A percentile compares a stretch with the other conserved stretches of the same genome.
These are phyloP conservation scores for Magnusiomyces paraingens DNA, from an alignment of 1,139 yeast species.

Conservation along the genomic window DNA sequence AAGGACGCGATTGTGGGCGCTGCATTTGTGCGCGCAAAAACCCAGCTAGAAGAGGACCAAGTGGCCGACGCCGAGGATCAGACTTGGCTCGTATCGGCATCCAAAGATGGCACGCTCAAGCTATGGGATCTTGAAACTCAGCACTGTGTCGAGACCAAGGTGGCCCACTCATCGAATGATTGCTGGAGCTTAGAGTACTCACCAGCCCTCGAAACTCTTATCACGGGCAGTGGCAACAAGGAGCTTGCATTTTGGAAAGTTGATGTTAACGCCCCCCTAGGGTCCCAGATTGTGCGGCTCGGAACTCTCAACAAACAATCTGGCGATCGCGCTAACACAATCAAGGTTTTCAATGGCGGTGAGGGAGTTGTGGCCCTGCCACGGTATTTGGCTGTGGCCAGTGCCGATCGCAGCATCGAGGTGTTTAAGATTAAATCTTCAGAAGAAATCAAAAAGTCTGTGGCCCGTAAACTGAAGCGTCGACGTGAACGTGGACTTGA, in stretches of 20 bases:
- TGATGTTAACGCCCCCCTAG: slow-evolving; percentile 28
- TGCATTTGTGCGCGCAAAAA: slow-evolving; percentile 36
- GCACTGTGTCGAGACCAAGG: slow-evolving; percentile 90
- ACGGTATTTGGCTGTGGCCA: slow-evolving; percentile 61
- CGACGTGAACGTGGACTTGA: slow-evolving; percentile 68
- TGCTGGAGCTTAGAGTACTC: slow-evolving; percentile 70
- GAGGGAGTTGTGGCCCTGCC: slow-evolving; percentile 1
- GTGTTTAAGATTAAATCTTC: slow-evolving; percentile 67
- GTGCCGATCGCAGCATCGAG: slow-evolving; percentile 77
- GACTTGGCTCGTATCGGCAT: slow-evolving; percentile 65
- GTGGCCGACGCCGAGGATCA: slow-evolving; percentile 26
- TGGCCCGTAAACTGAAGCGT: slow-evolving; percentile 73
- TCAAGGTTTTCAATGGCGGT: slow-evolving; percentile 44
- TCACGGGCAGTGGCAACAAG: slow-evolving; percentile 75
- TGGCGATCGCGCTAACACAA: slow-evolving; percentile 61
- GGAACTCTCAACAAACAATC: slow-evolving; percentile 76
- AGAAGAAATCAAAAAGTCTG: slow-evolving; percentile 77
- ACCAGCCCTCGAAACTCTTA: slow-evolving; percentile 26
- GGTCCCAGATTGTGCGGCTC: slow-evolving; percentile 35
- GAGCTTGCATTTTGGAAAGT: slow-evolving; percentile 80
- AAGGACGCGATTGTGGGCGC: slow-evolving; percentile 82
- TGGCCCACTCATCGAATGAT: slow-evolving; percentile 79
- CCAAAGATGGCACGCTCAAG: slow-evolving; percentile 87
- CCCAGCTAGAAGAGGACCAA: slow-evolving; percentile 13
- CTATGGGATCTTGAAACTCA: slow-evolving; percentile 88